Evolutionary conservation across 306 rosid species (phyloP).

Genomic region (Corylus americana): DNA sequence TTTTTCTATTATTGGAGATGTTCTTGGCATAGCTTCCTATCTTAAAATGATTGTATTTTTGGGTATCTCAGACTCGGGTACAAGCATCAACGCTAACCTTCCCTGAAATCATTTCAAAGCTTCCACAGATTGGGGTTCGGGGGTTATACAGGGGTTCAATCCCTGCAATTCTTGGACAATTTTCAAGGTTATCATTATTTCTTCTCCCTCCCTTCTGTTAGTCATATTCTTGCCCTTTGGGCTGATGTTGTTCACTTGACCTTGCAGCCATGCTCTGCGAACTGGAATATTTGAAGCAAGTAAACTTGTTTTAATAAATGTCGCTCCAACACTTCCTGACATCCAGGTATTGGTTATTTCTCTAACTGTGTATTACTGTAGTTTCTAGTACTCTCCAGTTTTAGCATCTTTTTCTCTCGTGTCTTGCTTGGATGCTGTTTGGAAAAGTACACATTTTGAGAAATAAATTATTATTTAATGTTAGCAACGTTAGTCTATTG

Average conservation of each 20-base stretch:
- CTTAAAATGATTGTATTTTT: conserved; percentile 28
- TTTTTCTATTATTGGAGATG: conserved; percentile 13
- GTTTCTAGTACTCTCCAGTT: neutral
- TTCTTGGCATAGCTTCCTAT: conserved; percentile 11
- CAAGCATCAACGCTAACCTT: conserved; percentile 89
- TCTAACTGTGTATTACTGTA: neutral
- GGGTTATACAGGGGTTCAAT: conserved; percentile 93
- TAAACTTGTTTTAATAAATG: conserved; percentile 72
- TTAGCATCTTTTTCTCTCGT: conserved; percentile 14
- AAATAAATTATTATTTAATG: neutral
- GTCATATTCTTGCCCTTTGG: conserved; percentile 17
- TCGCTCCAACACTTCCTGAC: conserved; percentile 91
- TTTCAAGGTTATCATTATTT: conserved; percentile 71
- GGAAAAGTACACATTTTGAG: conserved; percentile 9
- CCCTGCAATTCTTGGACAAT: conserved; percentile 98
- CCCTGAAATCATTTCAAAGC: conserved; percentile 94
- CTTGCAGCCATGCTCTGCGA: conserved; percentile 93
- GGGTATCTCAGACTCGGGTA: conserved; percentile 74
- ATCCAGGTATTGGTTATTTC: conserved; percentile 65
- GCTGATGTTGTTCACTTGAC: conserved; percentile 39
- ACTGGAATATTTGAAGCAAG: conserved; percentile 99
- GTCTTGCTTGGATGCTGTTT: conserved; percentile 21
- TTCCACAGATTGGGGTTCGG: conserved; percentile 86
- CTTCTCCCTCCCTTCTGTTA: conserved; percentile 9
- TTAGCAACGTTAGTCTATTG: neutral